These are phyloP conservation scores for Candida ascalaphidarum DNA, from an alignment of 805 yeast species.

Conservation along the genomic window DNA sequence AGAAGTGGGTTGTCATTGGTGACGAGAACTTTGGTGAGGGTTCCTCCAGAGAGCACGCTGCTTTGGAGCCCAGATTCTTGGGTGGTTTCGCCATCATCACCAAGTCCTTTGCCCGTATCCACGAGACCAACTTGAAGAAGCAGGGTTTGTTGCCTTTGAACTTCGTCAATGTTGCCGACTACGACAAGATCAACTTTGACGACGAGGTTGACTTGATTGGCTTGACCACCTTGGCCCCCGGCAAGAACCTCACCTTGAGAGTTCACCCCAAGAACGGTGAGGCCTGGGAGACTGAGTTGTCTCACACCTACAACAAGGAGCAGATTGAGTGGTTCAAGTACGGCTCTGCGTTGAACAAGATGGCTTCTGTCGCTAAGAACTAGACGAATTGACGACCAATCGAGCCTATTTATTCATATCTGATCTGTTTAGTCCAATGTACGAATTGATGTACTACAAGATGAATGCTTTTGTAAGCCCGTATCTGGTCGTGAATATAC, in stretches of 20 bases:
- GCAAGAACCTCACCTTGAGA: slow-evolving; percentile 78
- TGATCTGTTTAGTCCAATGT: too few species aligned
- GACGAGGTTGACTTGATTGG: slow-evolving; percentile 88
- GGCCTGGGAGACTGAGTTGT: slow-evolving; percentile 83
- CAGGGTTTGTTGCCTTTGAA: slow-evolving; percentile 98
- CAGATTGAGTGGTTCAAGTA: slow-evolving; percentile 99
- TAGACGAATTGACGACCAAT: not conserved
- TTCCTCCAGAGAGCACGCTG: slow-evolving; percentile 99
- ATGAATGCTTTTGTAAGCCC: too few species aligned
- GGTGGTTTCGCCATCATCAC: slow-evolving; percentile 98
- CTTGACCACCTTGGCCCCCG: slow-evolving; percentile 81
- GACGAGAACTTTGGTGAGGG: slow-evolving; percentile 99
- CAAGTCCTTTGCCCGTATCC: slow-evolving; percentile 97
- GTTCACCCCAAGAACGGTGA: slow-evolving; percentile 64
- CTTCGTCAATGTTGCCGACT: slow-evolving; percentile 81
- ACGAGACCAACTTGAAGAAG: slow-evolving; percentile 98
- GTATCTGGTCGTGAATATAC: too few species aligned
- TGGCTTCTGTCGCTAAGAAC: slow-evolving; percentile 39
- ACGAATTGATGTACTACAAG: too few species aligned
- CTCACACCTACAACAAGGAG: slow-evolving; percentile 94
- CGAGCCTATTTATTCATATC: not conserved
- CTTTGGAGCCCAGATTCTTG: slow-evolving; percentile 97
- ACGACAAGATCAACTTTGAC: slow-evolving; percentile 86
- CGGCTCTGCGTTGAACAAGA: slow-evolving; percentile 98
- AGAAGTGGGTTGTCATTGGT: slow-evolving; percentile 96